A percentile compares a stretch with the other conserved stretches of the same genome.
Evolutionary conservation across 2,329 filamentous ascomycete species (phyloP).

Genomic region (Ceratocystiopsis sp.): DNA sequence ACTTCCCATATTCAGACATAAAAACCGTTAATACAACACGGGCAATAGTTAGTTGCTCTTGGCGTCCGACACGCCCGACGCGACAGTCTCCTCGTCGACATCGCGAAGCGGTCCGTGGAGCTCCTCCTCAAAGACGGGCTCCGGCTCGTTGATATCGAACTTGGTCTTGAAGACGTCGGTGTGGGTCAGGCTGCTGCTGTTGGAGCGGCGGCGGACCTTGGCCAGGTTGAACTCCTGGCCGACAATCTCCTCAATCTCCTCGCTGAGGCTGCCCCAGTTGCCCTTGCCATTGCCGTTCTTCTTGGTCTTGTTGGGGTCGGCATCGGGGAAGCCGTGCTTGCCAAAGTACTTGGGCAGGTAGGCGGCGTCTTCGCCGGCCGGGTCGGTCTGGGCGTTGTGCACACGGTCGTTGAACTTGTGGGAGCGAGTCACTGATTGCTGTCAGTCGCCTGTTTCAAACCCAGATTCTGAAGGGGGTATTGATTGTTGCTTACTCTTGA

Average conservation of each 20-base stretch:
- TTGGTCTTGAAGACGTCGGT: slow-evolving; percentile 81
- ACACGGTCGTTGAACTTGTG: slow-evolving; percentile 93
- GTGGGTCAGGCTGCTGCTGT: slow-evolving; percentile 56
- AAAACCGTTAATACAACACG: background rate
- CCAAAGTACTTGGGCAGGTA: slow-evolving; percentile 83
- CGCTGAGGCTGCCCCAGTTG: slow-evolving; percentile 79
- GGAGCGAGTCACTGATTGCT: slow-evolving; percentile 72
- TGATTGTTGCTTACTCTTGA: slow-evolving; percentile 1
- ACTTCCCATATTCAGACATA: background rate
- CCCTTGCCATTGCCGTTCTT: slow-evolving; percentile 87
- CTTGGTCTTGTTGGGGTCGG: slow-evolving; percentile 86
- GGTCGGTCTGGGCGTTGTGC: slow-evolving; percentile 60
- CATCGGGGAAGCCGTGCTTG: slow-evolving; percentile 66
- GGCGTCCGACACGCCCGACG: slow-evolving; percentile 31
- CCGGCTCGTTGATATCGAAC: slow-evolving; percentile 77
- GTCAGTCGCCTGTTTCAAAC: no score
- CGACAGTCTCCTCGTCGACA: slow-evolving; percentile 40
- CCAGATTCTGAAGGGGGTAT: no score
- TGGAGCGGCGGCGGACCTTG: slow-evolving; percentile 82
- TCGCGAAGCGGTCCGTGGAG: slow-evolving; percentile 51
- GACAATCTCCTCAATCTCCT: slow-evolving; percentile 65
- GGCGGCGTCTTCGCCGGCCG: slow-evolving; percentile 42
- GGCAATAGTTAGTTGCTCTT: slow-evolving; percentile 13
- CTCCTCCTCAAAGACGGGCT: slow-evolving; percentile 83
- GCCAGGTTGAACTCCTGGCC: slow-evolving; percentile 73